phyloP scores from a whole-genome alignment of 805 yeast species.

The Wickerhamiella azyma region DNA sequence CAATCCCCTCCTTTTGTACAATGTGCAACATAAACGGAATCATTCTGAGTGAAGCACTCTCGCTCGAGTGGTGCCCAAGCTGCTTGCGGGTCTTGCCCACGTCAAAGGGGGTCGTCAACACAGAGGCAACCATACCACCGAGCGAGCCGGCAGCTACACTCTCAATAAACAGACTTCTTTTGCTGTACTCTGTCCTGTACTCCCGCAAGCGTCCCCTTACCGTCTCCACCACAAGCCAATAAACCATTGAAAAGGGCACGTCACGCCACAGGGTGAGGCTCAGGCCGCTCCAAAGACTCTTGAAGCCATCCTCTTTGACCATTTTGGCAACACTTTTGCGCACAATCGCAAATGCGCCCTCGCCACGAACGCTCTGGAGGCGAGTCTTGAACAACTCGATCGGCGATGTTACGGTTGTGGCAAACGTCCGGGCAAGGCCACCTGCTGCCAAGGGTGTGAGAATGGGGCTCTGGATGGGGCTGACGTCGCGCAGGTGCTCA shows the following conservation, averaged over 20 bases:
- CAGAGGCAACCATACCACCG: conserved; percentile 75
- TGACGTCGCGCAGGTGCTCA: conserved; percentile 68
- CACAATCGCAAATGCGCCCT: conserved; percentile 29
- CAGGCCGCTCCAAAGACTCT: conserved; percentile 68
- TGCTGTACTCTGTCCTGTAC: neutral
- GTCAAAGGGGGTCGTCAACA: conserved; percentile 87
- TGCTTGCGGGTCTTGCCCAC: conserved; percentile 93
- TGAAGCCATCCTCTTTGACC: conserved; percentile 42
- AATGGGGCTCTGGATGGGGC: conserved; percentile 34
- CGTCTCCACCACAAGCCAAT: conserved; percentile 77
- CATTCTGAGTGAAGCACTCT: conserved; percentile 35
- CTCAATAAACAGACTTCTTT: conserved; percentile 14
- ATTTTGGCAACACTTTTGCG: conserved; percentile 40
- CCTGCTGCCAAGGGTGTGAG: conserved; percentile 78
- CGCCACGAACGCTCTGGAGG: conserved; percentile 60
- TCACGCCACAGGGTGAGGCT: conserved; percentile 90
- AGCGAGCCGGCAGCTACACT: conserved; percentile 66
- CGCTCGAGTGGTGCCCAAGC: conserved; percentile 32
- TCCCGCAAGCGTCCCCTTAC: conserved; percentile 4
- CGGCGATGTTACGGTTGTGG: conserved; percentile 80
- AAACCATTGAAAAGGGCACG: conserved; percentile 90
- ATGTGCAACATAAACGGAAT: conserved; percentile 51
- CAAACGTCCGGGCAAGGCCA: conserved; percentile 61
- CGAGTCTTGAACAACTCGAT: conserved; percentile 78
- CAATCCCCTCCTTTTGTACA: conserved; percentile 56